Evolutionary conservation across 2,329 filamentous ascomycete genomes (phyloP).

Genomic region (Lachnellula arida): DNA sequence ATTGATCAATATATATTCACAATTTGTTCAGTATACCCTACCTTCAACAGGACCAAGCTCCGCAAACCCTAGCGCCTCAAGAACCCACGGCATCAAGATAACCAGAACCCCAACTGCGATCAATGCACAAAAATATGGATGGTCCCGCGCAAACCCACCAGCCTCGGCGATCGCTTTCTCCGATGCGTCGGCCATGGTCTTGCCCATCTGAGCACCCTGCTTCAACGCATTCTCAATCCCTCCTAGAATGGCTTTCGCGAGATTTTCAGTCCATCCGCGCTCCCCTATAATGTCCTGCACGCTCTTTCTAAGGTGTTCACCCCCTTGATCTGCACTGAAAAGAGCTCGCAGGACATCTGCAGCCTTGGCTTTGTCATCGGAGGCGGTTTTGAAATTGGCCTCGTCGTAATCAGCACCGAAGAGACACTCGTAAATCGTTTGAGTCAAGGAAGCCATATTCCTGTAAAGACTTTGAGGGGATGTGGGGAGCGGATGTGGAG

Average conservation of each 20-base stretch:
- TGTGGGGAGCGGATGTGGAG: not conserved
- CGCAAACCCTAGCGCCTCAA: not conserved
- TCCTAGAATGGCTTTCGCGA: not conserved
- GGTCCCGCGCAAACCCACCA: not conserved
- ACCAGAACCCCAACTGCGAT: conserved; percentile 1
- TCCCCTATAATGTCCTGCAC: not conserved
- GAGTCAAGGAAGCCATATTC: not conserved
- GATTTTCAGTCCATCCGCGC: not conserved
- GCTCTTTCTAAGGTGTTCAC: not conserved
- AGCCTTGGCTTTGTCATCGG: not conserved
- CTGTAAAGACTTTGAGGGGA: not conserved
- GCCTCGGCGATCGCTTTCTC: not conserved
- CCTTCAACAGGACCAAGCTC: conserved; percentile 2
- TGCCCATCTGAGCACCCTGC: not conserved
- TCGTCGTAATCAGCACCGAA: not conserved
- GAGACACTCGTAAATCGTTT: not conserved
- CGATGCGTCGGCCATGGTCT: not conserved
- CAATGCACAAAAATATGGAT: not conserved
- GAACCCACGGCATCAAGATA: conserved; percentile 1
- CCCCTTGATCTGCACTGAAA: not conserved
- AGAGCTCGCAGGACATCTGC: not conserved
- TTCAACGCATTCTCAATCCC: not conserved
- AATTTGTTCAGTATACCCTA: not conserved
- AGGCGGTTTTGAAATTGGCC: not conserved
- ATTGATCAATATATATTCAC: not conserved